Evolutionary conservation across 1,284 basidiomycete species (phyloP), one percentile per base, ranked within the genome.

Genomic region (Apiotrichum domesticum): DNA sequence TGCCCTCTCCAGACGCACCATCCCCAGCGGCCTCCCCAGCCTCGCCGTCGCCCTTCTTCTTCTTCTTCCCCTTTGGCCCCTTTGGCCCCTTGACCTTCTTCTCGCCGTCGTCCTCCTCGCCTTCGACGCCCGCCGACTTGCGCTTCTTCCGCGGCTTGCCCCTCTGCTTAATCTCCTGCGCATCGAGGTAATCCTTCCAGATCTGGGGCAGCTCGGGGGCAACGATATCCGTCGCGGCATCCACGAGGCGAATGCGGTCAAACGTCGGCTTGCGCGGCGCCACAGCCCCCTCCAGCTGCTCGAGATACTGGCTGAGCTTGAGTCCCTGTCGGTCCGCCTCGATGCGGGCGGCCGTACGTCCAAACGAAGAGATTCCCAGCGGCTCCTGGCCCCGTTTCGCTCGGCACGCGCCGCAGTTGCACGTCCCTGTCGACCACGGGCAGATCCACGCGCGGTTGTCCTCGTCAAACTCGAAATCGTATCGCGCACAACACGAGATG

Each of bases 371-470:
- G 32, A 10, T 9, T 10, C 15, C 33, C 33, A 49, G 47, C 1
- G 47, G 47, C 21, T 49, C 47, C 15, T 29, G 35, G 9, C 47
- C 47, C 34, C 35, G 13, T 37, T 39, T 39, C 35, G 4, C 6
- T 4, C 49, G 49, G 32, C 39, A 41, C 29, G 39, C 32, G 29
- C 39, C 40, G 21, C 49, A 50, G 49, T 50, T 50, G 49, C 49
- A 50, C 9, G 6, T 40, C 35, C 69, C 68, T 48, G 61, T 63
- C 57, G 73, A 76, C 6, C 66, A 60, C 0, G 74, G 74, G 46
- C 74, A 76, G 52, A 74, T 68, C 62, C 72, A 75, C 0, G 68
- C 66, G 3, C 71, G 65, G 14, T 66, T 62, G 7, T 72, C 65
- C 37, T 65, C 65, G 52, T 75, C 73, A 52, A 75, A 76, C 3